Evolutionary conservation across 1,284 basidiomycete genomes (phyloP), one percentile per base, ranked within the genome.

Genomic region (Tylopilus microsporus): DNA sequence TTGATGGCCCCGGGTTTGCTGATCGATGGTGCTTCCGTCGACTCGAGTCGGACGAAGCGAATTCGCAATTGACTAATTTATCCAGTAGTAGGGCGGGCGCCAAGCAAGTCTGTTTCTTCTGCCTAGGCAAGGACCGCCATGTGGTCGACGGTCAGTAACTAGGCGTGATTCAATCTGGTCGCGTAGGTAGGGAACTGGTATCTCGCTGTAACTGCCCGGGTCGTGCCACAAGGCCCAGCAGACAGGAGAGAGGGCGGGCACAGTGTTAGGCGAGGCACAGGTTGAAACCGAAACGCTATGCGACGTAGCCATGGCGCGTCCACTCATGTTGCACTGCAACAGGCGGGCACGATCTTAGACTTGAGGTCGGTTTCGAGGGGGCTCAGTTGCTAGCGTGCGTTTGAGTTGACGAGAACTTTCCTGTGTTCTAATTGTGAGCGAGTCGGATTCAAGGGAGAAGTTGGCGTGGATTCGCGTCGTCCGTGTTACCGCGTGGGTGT

Each of bases 401-500:
- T 11, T 16, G 6, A 9, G 25, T 37, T 12, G 11, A 37, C 36
- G 30, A 5, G 43, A 49, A 55, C 21, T 37, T 37, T 37, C 57
- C 52, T 41, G 55, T 57, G 41, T 42, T 10, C 16, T 41, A 16
- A 41, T 42, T n/a, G 41, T n/a, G 41, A 42, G 41, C 41, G 39
- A 15, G 7, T 39, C 15, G 13, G 18, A 42, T 42, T 16, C 39
- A 42, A 42, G 41, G 41, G 41, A 18, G 41, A 42, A 42, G 41
- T n/a, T n/a, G 41, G 16, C 41, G 41, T 41, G 39, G 13, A 18
- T 41, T 41, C 39, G 30, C 39, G 39, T 37, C 36, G 55, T 3
- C n/a, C 66, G 67, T 73, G 70, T 12, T 53, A 62, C 52, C 48
- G 60, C 70, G 68, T 72, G 68, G 32, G 71, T 60, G 48, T n/a